These are phyloP conservation scores for Fomitopsis pinicola DNA, from an alignment of 1,284 basidiomycete genomes.

Conservation along the genomic window DNA sequence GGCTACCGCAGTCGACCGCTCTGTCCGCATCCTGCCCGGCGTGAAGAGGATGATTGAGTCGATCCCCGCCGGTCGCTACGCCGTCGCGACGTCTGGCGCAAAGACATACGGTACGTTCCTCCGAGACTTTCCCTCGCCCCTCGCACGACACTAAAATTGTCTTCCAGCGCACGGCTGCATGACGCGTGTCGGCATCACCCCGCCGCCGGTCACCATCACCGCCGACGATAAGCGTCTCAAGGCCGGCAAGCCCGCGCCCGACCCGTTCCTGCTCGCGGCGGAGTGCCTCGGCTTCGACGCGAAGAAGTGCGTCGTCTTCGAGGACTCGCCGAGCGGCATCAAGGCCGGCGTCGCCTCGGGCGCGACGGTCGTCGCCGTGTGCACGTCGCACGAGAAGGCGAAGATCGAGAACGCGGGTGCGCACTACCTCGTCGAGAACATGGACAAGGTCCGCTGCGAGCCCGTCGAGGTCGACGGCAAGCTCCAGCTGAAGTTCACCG, in stretches of 20 bases:
- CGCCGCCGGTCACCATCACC: conserved; percentile 72
- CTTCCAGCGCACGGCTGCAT: conserved; percentile 62
- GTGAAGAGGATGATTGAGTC: conserved; percentile 66
- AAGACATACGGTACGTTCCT: conserved; percentile 57
- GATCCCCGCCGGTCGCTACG: conserved; percentile 64
- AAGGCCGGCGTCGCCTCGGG: conserved; percentile 69
- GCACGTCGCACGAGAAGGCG: conserved; percentile 57
- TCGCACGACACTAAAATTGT: conserved; percentile 8
- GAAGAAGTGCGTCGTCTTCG: conserved; percentile 63
- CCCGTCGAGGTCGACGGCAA: conserved; percentile 21
- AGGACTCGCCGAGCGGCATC: conserved; percentile 75
- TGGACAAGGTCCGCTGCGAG: conserved; percentile 49
- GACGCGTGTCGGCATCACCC: conserved; percentile 67
- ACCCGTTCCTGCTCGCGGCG: conserved; percentile 75
- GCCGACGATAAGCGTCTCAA: conserved; percentile 72
- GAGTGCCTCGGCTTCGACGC: conserved; percentile 64
- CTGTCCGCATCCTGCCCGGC: conserved; percentile 71
- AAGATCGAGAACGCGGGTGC: conserved; percentile 63
- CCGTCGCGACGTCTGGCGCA: conserved; percentile 75
- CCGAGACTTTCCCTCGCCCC: conserved; percentile 1
- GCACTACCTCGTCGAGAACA: conserved; percentile 61
- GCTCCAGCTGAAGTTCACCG: conserved; percentile 36
- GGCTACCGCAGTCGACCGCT: conserved; percentile 59
- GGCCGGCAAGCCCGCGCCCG: conserved; percentile 65
- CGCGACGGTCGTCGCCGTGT: conserved; percentile 73